Conservation (phyloP, 306 rosid genomes). For the Inga oerstediana region DNA sequence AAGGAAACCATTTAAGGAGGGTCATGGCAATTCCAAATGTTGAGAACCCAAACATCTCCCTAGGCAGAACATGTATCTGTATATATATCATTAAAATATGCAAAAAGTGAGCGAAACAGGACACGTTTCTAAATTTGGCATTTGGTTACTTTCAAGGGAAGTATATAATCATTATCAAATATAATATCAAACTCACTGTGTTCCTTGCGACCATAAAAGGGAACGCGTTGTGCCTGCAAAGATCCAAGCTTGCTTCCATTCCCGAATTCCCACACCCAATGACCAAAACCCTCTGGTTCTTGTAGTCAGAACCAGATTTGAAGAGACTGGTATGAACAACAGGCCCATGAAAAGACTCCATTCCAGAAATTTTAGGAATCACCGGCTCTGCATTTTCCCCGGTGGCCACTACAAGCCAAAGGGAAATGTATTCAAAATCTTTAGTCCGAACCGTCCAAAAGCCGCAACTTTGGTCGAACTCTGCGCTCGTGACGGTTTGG, state of each 20-base stretch:
- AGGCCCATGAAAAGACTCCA: constrained; percentile 51
- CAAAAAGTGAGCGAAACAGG: constrained; percentile 30
- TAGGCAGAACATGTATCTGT: constrained; percentile 91
- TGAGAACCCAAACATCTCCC: constrained; percentile 88
- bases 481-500: constrained; percentile 57
- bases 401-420: constrained; percentile 85
- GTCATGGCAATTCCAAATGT: constrained; percentile 86
- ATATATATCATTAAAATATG: constrained; percentile 31
- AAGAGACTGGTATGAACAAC: constrained; percentile 66
- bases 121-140: constrained; percentile 15
- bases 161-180: neutral
- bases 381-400: constrained; percentile 95
- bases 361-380: constrained; percentile 60
- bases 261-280: constrained; percentile 98
- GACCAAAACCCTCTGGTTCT: constrained; percentile 66
- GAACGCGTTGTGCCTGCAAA: constrained; percentile 75
- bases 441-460: constrained; percentile 72
- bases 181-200: constrained; percentile 50
- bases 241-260: constrained; percentile 98
- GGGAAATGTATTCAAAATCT: constrained; percentile 53
- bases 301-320: constrained; percentile 64
- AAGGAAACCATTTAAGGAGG: constrained; percentile 72
- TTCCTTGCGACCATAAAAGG: constrained; percentile 92
- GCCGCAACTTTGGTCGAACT: constrained; percentile 44
- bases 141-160: constrained; percentile 28